Evolutionary conservation across 805 yeast species (phyloP).

Genomic region (Teunomyces pallodes): DNA sequence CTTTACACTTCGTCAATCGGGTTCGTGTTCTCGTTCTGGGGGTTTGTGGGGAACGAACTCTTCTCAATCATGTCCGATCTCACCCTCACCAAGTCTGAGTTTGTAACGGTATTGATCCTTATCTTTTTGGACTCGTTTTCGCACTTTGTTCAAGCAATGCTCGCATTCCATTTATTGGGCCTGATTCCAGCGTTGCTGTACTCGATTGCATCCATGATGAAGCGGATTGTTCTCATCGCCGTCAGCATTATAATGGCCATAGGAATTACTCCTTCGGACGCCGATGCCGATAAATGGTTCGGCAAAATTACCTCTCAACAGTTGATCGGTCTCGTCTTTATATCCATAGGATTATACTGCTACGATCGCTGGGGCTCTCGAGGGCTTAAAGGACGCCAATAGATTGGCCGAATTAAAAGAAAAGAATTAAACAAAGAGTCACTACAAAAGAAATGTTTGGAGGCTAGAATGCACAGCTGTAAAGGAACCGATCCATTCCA

Average conservation of each 20-base stretch:
- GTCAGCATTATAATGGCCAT: conserved; percentile 60
- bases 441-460: conserved; percentile 28
- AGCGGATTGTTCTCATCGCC: conserved; percentile 79
- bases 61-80: conserved; percentile 20
- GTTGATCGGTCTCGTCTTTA: conserved; percentile 46
- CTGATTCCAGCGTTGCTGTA: conserved; percentile 81
- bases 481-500: conserved; percentile 11
- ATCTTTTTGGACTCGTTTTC: conserved; percentile 67
- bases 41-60: conserved; percentile 67
- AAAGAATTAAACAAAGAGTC: conserved; percentile 2
- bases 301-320: conserved; percentile 46
- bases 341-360: conserved; percentile 55
- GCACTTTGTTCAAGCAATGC: conserved; percentile 75
- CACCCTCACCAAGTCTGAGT: conserved; percentile 14
- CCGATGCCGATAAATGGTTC: conserved; percentile 20
- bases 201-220: conserved; percentile 83
- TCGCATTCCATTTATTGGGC: conserved; percentile 80
- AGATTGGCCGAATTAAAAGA: neutral
- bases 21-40: conserved; percentile 64
- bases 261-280: conserved; percentile 25
- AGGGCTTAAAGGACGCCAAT: conserved; percentile 10
- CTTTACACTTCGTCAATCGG: conserved; percentile 79
- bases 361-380: conserved; percentile 63
- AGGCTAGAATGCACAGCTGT: conserved; percentile 43
- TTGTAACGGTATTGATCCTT: conserved; percentile 44